Conservation (phyloP, 2,329 filamentous ascomycete species). For the Exophiala mesophila region DNA sequence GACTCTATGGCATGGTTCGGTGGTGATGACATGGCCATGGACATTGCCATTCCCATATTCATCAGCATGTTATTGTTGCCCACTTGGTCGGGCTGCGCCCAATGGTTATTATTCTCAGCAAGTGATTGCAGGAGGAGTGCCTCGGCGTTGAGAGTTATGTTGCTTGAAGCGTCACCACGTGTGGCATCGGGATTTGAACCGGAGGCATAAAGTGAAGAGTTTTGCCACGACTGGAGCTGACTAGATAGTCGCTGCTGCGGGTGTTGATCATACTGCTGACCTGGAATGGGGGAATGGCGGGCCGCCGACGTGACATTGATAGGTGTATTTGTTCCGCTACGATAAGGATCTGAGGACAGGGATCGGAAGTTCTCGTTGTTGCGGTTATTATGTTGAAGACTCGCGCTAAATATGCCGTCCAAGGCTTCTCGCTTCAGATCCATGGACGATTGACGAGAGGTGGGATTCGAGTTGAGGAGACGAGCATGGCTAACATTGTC, state of each 20-base stretch:
- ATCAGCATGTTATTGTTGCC: conserved; percentile 11
- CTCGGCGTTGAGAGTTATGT: conserved; percentile 14
- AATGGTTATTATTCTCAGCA: conserved; percentile 17
- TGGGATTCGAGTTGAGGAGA: conserved; percentile 1
- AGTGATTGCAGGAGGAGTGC: conserved; percentile 18
- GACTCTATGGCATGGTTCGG: conserved; percentile 5
- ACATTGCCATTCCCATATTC: conserved; percentile 3
- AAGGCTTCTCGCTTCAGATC: conserved; percentile 8
- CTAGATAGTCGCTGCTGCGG: not conserved
- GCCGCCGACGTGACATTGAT: conserved; percentile 7
- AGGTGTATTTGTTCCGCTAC: conserved; percentile 16
- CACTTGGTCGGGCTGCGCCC: conserved; percentile 16
- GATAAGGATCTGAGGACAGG: conserved; percentile 17
- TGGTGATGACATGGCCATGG: not conserved
- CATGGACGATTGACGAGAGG: conserved; percentile 17
- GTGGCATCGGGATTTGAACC: not conserved
- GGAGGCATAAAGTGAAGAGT: conserved; percentile 12
- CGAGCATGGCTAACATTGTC: conserved; percentile 2
- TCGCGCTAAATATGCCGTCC: not conserved
- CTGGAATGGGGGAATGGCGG: conserved; percentile 6
- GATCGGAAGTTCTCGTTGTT: conserved; percentile 11
- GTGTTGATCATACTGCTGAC: conserved; percentile 2
- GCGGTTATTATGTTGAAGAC: not conserved
- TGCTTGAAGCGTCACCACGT: conserved; percentile 5
- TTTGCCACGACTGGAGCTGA: conserved; percentile 15